Percentiles rank a stretch among this genome's conserved stretches.
These are phyloP conservation scores for Pugionium cornutum DNA, from an alignment of 345 rosid genomes.

Conservation along the genomic window DNA sequence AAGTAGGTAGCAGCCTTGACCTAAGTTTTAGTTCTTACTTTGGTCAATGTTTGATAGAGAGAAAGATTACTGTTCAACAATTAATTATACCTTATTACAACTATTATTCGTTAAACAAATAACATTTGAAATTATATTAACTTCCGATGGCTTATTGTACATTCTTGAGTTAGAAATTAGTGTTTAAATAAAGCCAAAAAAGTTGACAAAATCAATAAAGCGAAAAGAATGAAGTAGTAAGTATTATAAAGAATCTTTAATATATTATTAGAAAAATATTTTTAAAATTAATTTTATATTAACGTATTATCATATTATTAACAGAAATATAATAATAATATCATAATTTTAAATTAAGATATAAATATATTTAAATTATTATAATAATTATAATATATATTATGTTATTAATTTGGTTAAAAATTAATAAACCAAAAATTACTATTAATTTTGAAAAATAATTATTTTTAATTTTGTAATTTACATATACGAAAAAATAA, in stretches of 20 bases:
- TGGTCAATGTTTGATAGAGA: conserved; percentile 27
- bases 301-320: too few species aligned
- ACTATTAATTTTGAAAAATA: too few species aligned
- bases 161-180: conserved; percentile 10
- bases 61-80: conserved; percentile 1
- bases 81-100: background rate
- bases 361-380: too few species aligned
- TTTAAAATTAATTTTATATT: too few species aligned
- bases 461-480: too few species aligned
- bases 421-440: too few species aligned
- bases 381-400: too few species aligned
- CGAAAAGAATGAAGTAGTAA: background rate
- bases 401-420: too few species aligned
- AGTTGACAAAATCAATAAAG: background rate
- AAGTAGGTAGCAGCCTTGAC: conserved; percentile 36
- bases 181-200: background rate
- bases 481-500: too few species aligned
- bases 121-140: conserved; percentile 3
- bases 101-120: background rate
- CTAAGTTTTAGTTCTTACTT: conserved; percentile 19
- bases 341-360: too few species aligned
- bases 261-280: too few species aligned
- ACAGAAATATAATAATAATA: too few species aligned
- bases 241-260: background rate
- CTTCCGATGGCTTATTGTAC: conserved; percentile 21